phyloP scores from a whole-genome alignment of 2,329 filamentous ascomycete species.

The Bretziella fagacearum region DNA sequence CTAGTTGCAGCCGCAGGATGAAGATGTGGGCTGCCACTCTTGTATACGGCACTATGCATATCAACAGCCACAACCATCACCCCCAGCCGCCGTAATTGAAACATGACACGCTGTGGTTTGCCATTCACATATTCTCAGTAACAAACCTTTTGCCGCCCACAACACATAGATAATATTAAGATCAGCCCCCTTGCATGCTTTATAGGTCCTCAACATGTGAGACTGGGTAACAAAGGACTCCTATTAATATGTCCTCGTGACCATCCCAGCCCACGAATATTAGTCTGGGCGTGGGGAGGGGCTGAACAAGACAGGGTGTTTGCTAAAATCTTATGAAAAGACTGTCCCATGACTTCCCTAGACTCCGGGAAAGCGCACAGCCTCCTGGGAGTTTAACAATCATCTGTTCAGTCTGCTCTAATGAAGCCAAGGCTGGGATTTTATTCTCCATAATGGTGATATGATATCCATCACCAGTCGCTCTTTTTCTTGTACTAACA shows the following conservation, averaged over 20 bases:
- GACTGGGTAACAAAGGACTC: not conserved
- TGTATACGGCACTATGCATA: not conserved
- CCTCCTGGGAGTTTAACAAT: no score
- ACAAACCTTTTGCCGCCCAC: not conserved
- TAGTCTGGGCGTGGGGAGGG: not conserved
- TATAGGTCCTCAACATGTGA: not conserved
- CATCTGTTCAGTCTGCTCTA: no score
- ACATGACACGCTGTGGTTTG: not conserved
- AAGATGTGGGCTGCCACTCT: not conserved
- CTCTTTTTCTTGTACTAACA: no score
- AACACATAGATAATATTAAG: not conserved
- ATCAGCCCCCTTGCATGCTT: not conserved
- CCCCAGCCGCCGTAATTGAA: not conserved
- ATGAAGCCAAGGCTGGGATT: no score
- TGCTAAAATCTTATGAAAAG: not conserved
- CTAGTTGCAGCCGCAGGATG: not conserved
- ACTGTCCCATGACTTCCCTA: not conserved
- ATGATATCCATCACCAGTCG: no score
- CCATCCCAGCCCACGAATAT: conserved; percentile 2
- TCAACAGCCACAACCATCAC: not conserved
- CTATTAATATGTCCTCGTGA: conserved; percentile 7
- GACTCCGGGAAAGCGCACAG: no score
- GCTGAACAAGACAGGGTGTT: not conserved
- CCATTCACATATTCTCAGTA: not conserved
- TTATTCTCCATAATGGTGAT: no score